phyloP scores from a whole-genome alignment of 768 basidiomycete genomes.

The Lentinula sp. region DNA sequence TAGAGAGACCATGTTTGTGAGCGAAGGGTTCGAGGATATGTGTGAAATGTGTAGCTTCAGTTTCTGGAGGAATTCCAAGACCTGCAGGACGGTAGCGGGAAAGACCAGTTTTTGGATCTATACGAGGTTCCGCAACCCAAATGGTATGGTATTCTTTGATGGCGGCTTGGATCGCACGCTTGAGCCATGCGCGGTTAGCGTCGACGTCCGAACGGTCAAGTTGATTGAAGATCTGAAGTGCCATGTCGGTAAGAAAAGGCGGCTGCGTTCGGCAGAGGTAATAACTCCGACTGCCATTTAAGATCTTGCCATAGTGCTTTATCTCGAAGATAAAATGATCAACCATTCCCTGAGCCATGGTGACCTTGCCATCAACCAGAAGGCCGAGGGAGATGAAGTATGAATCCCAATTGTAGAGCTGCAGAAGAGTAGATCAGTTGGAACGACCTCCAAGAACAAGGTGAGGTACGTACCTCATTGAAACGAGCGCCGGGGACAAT shows the following conservation, averaged over 20 bases:
- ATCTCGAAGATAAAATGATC: slow-evolving; percentile 99
- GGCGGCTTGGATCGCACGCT: slow-evolving; percentile 92
- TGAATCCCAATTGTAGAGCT: slow-evolving; percentile 95
- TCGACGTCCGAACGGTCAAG: slow-evolving; percentile 80
- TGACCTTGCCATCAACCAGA: slow-evolving; percentile 88
- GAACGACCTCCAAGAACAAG: slow-evolving; percentile 3
- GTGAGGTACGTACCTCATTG: slow-evolving; percentile 63
- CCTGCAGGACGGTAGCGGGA: slow-evolving; percentile 94
- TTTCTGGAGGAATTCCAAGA: slow-evolving; percentile 95
- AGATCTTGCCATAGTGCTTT: slow-evolving; percentile 93
- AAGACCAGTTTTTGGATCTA: slow-evolving; percentile 91
- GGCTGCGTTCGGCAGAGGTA: slow-evolving; percentile 96
- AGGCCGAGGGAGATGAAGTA: slow-evolving; percentile 94
- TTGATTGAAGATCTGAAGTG: slow-evolving; percentile 95
- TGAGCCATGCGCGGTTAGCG: slow-evolving; percentile 86
- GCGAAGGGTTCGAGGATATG: slow-evolving; percentile 96
- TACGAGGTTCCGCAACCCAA: slow-evolving; percentile 92
- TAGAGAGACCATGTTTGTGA: slow-evolving; percentile 83
- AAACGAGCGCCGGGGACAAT: slow-evolving; percentile 94
- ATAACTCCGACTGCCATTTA: slow-evolving; percentile 93
- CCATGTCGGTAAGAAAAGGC: slow-evolving; percentile 98
- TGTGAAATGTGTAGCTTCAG: slow-evolving; percentile 97
- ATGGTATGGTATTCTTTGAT: slow-evolving; percentile 99
- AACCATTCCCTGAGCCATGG: slow-evolving; percentile 96
- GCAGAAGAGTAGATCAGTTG: slow-evolving; percentile 4